These are phyloP conservation scores for Wallacemonas sp. DNA, from an alignment of 208 protist species.

Conservation along the genomic window DNA sequence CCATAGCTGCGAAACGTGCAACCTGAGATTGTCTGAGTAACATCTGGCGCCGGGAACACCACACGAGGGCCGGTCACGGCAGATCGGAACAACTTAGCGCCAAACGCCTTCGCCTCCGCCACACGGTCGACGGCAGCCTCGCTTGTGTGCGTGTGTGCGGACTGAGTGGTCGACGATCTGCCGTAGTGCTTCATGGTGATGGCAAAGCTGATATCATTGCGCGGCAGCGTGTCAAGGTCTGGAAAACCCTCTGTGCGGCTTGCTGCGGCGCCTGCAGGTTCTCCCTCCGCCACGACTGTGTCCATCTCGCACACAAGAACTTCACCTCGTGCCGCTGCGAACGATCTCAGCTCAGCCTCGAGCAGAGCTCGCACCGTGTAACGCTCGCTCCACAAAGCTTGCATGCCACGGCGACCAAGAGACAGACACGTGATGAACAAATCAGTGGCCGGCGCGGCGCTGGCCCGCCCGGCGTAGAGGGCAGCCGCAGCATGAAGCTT, in stretches of 20 bases:
- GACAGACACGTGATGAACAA: slow-evolving; percentile 96
- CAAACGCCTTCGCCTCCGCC: slow-evolving; percentile 42
- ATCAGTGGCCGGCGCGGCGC: slow-evolving; percentile 89
- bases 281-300: not conserved
- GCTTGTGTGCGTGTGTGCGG: not conserved
- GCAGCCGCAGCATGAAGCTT: slow-evolving; percentile 37
- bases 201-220: slow-evolving; percentile 87
- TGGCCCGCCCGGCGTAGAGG: slow-evolving; percentile 94
- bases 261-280: not conserved
- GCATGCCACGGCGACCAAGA: slow-evolving; percentile 88
- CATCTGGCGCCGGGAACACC: slow-evolving; percentile 37
- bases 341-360: slow-evolving; percentile 30
- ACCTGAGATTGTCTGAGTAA: slow-evolving; percentile 37
- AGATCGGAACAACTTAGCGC: slow-evolving; percentile 70
- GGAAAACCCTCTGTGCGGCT: not conserved
- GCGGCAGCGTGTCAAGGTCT: not conserved
- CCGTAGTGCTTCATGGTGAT: slow-evolving; percentile 63
- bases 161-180: not conserved
- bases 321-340: slow-evolving; percentile 57
- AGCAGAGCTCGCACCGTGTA: slow-evolving; percentile 56
- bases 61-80: slow-evolving; percentile 76
- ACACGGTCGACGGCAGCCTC: not conserved
- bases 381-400: slow-evolving; percentile 73
- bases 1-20: slow-evolving; percentile 62
- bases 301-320: slow-evolving; percentile 34